Base-by-base conservation (phyloP, 1,139 yeast genomes). In the Geotrichum klebahnii region DNA sequence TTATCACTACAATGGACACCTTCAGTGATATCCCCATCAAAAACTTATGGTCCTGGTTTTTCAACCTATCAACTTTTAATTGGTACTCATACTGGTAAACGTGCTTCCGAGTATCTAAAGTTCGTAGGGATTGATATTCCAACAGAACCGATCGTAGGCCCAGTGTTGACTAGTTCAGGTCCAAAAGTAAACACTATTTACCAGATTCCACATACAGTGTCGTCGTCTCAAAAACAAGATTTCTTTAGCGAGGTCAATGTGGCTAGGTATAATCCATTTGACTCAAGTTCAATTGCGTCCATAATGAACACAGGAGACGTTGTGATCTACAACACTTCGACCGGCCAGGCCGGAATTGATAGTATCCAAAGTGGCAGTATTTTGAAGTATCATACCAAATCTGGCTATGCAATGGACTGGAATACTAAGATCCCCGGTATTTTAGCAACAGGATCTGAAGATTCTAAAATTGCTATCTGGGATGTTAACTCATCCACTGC, bases 181-280 rank as follows among this genome's bases (percentile, higher is more conserved):
- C 43, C 52, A 20, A 49, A 43, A 20, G 46, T 49, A 10, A 38
- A 44, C 17, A 38, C 44, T 16, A 10, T 49, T 8, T 20, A 41
- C 38, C 52, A 49, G 35, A 43, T 49, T 19, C 56, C 57, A 37
- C 48, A 59, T 82, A 78, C 57, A 79, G 85, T 45, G 69, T 74
- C 41, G 82, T 81, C 63, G 84, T 84, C n/a, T n/a, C n/a, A n/a
- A n/a, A n/a, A n/a, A 67, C 75, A 70, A 49, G 64, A 67, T 36
- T 60, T 58, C 50, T 55, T 57, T 33, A 62, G 66, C 8, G 68
- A 64, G 50, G 80, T 90, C 51, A 87, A 89, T 62, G 75, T 90
- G 57, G 96, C 96, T 3, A 77, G 96, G 40, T 81, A 79, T 62
- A 80, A 84, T 78, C 96, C 96, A 0, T 84, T 80, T 58, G 76